A percentile compares a stretch with the other conserved stretches of the same genome.
Conservation (phyloP, 768 basidiomycete species). For the Agaricus subrufescens region DNA sequence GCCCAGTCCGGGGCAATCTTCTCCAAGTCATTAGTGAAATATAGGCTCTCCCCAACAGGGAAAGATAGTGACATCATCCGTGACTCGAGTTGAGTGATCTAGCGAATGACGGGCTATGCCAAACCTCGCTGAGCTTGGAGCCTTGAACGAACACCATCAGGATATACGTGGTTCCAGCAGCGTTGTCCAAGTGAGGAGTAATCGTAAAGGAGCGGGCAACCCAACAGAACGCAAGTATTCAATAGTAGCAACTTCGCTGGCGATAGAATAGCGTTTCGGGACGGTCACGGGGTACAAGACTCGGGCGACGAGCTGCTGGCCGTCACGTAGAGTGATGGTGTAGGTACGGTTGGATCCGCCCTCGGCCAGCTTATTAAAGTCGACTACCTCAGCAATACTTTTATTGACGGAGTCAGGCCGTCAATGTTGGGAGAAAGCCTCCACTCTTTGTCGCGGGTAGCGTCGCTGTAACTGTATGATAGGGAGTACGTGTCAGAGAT, state of each 20-base stretch:
- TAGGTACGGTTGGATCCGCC: constrained; percentile 33
- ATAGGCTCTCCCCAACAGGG: constrained; percentile 40
- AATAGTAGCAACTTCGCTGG: constrained; percentile 8
- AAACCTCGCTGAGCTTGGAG: constrained; percentile 27
- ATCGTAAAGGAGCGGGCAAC: constrained; percentile 13
- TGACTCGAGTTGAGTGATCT: constrained; percentile 34
- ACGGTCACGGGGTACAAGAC: constrained; percentile 25
- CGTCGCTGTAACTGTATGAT: too few species aligned
- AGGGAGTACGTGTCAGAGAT: too few species aligned
- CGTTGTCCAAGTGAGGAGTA: constrained; percentile 21
- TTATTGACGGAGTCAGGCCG: too few species aligned
- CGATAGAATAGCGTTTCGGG: constrained; percentile 23
- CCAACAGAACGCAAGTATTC: constrained; percentile 9
- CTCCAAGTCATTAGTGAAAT: constrained; percentile 32
- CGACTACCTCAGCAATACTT: too few species aligned
- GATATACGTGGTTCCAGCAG: constrained; percentile 29
- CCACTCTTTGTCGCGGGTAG: too few species aligned
- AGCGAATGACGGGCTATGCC: constrained; percentile 26
- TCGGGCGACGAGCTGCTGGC: constrained; percentile 28
- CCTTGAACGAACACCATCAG: constrained; percentile 32
- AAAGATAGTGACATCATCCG: constrained; percentile 36
- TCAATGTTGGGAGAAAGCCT: too few species aligned
- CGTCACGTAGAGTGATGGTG: constrained; percentile 27
- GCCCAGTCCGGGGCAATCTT: constrained; percentile 20
- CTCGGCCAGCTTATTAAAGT: constrained; percentile 35